Evolutionary conservation across 169 alveolate species (phyloP).

Genomic region (Cryptosporidium tyzzeri): DNA sequence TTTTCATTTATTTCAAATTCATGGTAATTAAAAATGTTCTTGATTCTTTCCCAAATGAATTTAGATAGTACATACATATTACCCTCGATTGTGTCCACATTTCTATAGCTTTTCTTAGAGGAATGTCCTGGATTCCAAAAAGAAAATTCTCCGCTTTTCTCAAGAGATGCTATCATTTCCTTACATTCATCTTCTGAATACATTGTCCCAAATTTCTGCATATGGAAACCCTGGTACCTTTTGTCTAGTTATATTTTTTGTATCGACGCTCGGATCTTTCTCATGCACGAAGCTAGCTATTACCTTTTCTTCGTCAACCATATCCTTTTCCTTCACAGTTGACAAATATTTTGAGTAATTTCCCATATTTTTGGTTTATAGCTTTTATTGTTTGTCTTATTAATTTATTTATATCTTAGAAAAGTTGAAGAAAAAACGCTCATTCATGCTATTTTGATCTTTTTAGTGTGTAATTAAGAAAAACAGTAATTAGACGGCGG

Average conservation of each 20-base stretch:
- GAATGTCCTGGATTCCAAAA: slow-evolving; percentile 62
- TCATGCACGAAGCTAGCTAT: slow-evolving; percentile 21
- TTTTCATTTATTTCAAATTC: slow-evolving; percentile 28
- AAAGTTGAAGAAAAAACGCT: neutral
- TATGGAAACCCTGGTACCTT: slow-evolving; percentile 31
- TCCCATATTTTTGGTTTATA: neutral
- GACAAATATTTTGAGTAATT: slow-evolving; percentile 56
- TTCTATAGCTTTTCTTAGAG: slow-evolving; percentile 23
- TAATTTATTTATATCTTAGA: neutral
- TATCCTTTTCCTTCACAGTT: slow-evolving; percentile 50
- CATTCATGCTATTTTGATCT: neutral
- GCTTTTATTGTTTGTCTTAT: neutral
- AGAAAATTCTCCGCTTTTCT: slow-evolving; percentile 52
- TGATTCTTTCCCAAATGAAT: slow-evolving; percentile 62
- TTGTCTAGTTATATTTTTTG: slow-evolving; percentile 6
- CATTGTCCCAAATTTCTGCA: slow-evolving; percentile 57
- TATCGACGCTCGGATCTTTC: slow-evolving; percentile 10
- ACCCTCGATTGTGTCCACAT: slow-evolving; percentile 68
- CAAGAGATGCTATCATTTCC: slow-evolving; percentile 20
- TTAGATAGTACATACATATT: slow-evolving; percentile 32
- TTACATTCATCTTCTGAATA: slow-evolving; percentile 68
- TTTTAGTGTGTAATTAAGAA: slow-evolving; percentile 3
- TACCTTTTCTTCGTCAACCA: slow-evolving; percentile 35
- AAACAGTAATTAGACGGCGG: slow-evolving; percentile 71
- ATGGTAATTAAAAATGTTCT: slow-evolving; percentile 18